These are phyloP conservation scores for Climacium dendroides DNA, from an alignment of 225 moss, liverwort and hornwort genomes.

Conservation along the genomic window DNA sequence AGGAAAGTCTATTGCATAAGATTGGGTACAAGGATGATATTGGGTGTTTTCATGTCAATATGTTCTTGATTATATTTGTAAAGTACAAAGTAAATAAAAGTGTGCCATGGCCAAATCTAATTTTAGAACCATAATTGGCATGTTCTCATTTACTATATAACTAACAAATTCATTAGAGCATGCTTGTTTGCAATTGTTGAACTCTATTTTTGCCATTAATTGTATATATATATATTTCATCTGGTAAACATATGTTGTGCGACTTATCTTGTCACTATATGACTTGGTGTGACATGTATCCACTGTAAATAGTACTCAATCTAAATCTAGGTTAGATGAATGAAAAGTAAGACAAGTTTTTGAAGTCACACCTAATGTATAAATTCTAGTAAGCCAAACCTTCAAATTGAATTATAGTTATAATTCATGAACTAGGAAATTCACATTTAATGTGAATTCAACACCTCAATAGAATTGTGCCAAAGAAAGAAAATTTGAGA, in stretches of 20 bases:
- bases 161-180: background rate
- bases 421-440: no score
- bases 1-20: no score
- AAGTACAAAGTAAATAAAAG: background rate
- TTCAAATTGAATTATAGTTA: background rate
- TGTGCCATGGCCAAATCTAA: background rate
- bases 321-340: background rate
- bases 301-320: background rate
- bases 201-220: background rate
- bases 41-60: no score
- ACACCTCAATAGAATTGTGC: background rate
- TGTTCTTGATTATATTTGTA: background rate
- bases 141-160: background rate
- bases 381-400: no score
- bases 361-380: background rate
- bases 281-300: background rate
- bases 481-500: background rate
- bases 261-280: background rate
- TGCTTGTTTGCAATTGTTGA: background rate
- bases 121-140: background rate
- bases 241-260: background rate
- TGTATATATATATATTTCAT: background rate
- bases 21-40: no score
- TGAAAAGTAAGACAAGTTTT: background rate
- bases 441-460: background rate